Conservation (phyloP, 441 rosid genomes). For the Populus hybrid region DNA sequence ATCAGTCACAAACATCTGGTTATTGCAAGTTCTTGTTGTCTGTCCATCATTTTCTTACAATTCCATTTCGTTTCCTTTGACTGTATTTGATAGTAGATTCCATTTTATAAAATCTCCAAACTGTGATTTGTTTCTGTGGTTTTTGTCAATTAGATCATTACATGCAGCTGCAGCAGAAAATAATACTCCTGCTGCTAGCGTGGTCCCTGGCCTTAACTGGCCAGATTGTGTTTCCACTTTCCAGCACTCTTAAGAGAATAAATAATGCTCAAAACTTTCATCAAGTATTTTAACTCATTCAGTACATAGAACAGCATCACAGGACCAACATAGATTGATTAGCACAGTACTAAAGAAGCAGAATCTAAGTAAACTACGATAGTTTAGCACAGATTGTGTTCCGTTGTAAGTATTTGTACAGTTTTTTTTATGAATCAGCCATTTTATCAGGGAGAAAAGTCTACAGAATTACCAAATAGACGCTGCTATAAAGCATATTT, state of each 20-base stretch:
- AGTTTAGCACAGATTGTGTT: too few species aligned
- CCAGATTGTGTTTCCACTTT: neutral
- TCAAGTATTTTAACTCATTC: neutral
- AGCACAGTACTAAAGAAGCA: neutral
- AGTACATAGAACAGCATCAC: neutral
- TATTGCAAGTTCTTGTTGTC: slow-evolving; percentile 1
- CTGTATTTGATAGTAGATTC: neutral
- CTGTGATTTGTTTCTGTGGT: neutral
- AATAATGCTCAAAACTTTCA: neutral
- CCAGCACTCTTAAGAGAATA: neutral
- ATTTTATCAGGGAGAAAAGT: neutral
- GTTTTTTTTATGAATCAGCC: neutral
- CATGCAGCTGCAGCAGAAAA: neutral
- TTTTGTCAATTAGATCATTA: neutral
- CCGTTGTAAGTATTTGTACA: neutral
- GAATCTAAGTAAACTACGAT: neutral
- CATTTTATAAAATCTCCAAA: neutral
- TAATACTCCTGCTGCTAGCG: neutral
- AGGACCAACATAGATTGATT: neutral
- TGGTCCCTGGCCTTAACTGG: neutral
- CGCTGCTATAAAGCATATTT: neutral
- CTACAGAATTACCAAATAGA: neutral
- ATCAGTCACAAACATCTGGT: neutral
- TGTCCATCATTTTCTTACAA: neutral
- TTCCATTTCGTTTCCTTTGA: neutral